A percentile compares a stretch with the other conserved stretches of the same genome.
These are phyloP conservation scores for Salix arbutifolia DNA, from an alignment of 345 rosid species.

Conservation along the genomic window DNA sequence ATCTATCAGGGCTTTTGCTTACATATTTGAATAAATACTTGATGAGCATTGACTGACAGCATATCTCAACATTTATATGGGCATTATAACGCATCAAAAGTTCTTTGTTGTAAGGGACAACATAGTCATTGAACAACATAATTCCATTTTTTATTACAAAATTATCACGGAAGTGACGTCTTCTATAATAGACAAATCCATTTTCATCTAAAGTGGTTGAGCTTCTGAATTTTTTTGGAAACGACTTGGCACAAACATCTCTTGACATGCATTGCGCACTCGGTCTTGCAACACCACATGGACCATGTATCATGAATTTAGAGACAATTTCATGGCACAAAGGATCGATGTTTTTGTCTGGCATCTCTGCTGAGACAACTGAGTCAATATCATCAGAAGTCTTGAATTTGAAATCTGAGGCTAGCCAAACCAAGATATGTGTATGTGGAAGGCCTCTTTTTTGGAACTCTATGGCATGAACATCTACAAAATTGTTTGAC, in stretches of 20 bases:
- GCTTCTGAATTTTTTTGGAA: not conserved
- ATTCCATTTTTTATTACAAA: not conserved
- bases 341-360: not conserved
- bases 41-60: not conserved
- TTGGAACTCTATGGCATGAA: not conserved
- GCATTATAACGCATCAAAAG: not conserved
- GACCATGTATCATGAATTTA: not conserved
- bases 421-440: not conserved
- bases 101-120: not conserved
- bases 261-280: not conserved
- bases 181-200: not conserved
- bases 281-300: not conserved
- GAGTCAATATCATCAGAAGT: not conserved
- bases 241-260: not conserved
- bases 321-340: not conserved
- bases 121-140: not conserved
- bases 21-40: not conserved
- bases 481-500: not conserved
- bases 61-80: not conserved
- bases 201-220: not conserved
- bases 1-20: not conserved
- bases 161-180: not conserved
- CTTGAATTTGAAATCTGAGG: not conserved
- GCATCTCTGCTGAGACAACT: not conserved
- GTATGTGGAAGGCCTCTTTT: not conserved